phyloP scores from a whole-genome alignment of 192 early-diverging fungal genomes.

The Oehlia diaphana region DNA sequence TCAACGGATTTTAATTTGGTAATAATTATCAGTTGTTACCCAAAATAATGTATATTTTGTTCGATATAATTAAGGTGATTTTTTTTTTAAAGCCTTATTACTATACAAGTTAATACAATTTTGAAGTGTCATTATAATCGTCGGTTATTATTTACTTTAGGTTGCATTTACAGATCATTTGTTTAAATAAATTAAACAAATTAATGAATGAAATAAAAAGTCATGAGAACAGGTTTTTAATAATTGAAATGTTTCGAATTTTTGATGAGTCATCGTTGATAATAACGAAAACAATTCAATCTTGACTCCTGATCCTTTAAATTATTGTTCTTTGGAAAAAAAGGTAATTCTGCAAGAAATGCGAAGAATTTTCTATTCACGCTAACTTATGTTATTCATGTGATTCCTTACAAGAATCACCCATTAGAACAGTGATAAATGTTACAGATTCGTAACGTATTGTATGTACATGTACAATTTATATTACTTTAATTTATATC shows the following conservation, averaged over 20 bases:
- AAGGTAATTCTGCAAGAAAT: too few species aligned
- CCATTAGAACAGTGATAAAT: too few species aligned
- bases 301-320: too few species aligned
- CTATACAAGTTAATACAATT: background rate
- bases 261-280: too few species aligned
- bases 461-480: background rate
- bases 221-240: too few species aligned
- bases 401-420: too few species aligned
- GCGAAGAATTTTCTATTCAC: too few species aligned
- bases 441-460: background rate
- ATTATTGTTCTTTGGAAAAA: too few species aligned
- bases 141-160: background rate
- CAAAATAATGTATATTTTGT: background rate
- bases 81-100: background rate
- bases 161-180: background rate
- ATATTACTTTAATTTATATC: too few species aligned
- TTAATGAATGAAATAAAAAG: background rate
- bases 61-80: background rate
- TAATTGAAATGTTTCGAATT: too few species aligned
- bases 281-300: too few species aligned
- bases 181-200: background rate
- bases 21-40: background rate
- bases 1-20: background rate
- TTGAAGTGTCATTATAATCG: background rate
- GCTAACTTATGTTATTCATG: too few species aligned